Percentiles rank a stretch among this genome's conserved stretches.
Conservation (phyloP, 2,329 filamentous ascomycete species). For the Thermoascus crustaceus region DNA sequence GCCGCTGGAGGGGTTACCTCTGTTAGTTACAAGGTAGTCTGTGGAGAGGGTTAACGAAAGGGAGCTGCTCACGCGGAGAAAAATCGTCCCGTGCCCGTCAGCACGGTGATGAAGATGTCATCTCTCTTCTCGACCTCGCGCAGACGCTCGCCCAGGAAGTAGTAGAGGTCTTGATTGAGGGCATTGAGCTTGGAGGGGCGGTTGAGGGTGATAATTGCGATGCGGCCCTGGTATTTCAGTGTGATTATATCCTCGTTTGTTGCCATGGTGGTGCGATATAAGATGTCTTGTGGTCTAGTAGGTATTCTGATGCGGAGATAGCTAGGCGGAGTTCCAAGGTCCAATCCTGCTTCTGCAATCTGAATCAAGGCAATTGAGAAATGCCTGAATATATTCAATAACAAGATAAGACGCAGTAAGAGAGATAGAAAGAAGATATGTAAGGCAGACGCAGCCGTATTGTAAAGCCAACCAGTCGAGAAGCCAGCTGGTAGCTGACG, state of each 20-base stretch:
- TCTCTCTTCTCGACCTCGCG: constrained; percentile 69
- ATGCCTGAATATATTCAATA: too few species aligned
- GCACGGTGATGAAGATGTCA: constrained; percentile 74
- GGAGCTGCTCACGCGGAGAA: constrained; percentile 75
- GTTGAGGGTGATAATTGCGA: constrained; percentile 81
- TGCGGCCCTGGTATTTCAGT: constrained; percentile 57
- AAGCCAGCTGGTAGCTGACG: too few species aligned
- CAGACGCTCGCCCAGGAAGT: constrained; percentile 62
- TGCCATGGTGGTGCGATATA: background rate
- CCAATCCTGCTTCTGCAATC: too few species aligned
- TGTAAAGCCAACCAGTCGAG: too few species aligned
- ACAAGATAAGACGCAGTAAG: too few species aligned
- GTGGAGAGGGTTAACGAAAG: too few species aligned
- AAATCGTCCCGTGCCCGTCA: constrained; percentile 69
- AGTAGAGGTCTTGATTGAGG: constrained; percentile 64
- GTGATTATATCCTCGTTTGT: constrained; percentile 42
- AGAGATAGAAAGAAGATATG: too few species aligned
- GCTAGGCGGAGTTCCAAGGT: too few species aligned
- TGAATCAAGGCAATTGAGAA: too few species aligned
- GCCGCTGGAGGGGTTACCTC: constrained; percentile 47
- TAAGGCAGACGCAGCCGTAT: too few species aligned
- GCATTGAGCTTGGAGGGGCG: constrained; percentile 83
- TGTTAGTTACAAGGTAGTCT: constrained; percentile 2
- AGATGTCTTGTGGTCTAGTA: background rate
- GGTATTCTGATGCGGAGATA: background rate